Evolutionary conservation across 805 yeast genomes (phyloP), one percentile per base, ranked within the genome.

Genomic region (Cyberlindnera americana): DNA sequence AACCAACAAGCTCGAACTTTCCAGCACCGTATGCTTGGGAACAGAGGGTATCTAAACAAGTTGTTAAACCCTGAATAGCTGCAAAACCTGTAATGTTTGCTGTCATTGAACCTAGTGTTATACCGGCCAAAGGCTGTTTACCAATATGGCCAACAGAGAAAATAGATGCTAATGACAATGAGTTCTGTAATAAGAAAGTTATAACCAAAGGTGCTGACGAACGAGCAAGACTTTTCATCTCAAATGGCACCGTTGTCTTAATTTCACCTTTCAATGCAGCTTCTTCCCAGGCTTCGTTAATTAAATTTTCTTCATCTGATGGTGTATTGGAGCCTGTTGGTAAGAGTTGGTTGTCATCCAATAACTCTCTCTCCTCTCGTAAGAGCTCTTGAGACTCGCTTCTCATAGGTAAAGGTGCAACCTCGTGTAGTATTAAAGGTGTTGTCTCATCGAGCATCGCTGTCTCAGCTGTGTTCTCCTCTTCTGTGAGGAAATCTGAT

Each of bases 11-110:
- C 33, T 75, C 73, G 50, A 70, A 75, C 42, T 80, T 75, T n/a
- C 83, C 83, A 5, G 93, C 84, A 4, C 95, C 95, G 59, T 75
- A 85, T 0, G 95, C 91, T 61, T 86, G 95, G 0, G 95, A 82
- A 49, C 93, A 84, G 31, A 86, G 66, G 0, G 95, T 85, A 57
- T 86, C 95, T 40, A 86, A 66, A 44, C 90, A 82, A 0, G 95
- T 85, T 0, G 93, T 80, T 35, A 86, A 73, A 18, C 95, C 95
- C 59, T 84, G 91, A 46, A 85, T 78, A 29, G 86, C 73, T 0
- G 95, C 90, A 48, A 83, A 78, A 3, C 58, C 59, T 1, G 93
- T 81, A 43, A 86, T 83, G 48, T 81, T 81, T 1, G 89, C 85
- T 3, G 95, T 85, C 89, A 85, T 86, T 1, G 87, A 73, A 1